These are phyloP conservation scores for Zygosaccharomyces lentus DNA, from an alignment of 805 yeast genomes.

Conservation along the genomic window DNA sequence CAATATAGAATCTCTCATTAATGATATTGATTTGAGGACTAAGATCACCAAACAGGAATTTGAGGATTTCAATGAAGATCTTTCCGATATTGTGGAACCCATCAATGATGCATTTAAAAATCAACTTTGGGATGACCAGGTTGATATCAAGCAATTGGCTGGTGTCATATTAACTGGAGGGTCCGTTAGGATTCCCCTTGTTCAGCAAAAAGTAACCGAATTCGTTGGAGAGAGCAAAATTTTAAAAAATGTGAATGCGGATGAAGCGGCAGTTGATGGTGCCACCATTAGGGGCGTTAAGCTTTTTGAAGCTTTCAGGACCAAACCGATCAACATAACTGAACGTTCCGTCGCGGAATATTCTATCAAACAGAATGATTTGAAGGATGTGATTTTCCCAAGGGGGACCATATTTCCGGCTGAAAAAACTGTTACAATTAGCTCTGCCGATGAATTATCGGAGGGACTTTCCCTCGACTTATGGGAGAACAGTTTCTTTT, in stretches of 20 bases:
- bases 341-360: constrained; percentile 54
- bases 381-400: constrained; percentile 41
- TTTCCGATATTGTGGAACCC: constrained; percentile 49
- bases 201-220: constrained; percentile 56
- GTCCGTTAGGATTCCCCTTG: constrained; percentile 82
- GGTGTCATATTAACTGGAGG: constrained; percentile 88
- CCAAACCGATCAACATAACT: constrained; percentile 50
- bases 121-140: constrained; percentile 30
- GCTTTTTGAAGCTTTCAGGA: constrained; percentile 61
- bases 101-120: constrained; percentile 46
- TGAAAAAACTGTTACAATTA: constrained; percentile 31
- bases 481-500: constrained; percentile 21
- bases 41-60: constrained; percentile 73
- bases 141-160: constrained; percentile 38
- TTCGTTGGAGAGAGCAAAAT: constrained; percentile 58
- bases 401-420: constrained; percentile 40
- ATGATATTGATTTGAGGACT: constrained; percentile 71
- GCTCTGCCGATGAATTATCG: constrained; percentile 34
- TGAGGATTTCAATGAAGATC: constrained; percentile 48
- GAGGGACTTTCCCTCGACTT: constrained; percentile 37
- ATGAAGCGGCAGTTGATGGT: constrained; percentile 90
- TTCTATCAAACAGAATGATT: constrained; percentile 36
- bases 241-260: constrained; percentile 87
- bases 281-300: constrained; percentile 79
- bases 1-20: constrained; percentile 66